Conservation (phyloP, 257 asterid genomes). For the Solanum lycopersicoides region DNA sequence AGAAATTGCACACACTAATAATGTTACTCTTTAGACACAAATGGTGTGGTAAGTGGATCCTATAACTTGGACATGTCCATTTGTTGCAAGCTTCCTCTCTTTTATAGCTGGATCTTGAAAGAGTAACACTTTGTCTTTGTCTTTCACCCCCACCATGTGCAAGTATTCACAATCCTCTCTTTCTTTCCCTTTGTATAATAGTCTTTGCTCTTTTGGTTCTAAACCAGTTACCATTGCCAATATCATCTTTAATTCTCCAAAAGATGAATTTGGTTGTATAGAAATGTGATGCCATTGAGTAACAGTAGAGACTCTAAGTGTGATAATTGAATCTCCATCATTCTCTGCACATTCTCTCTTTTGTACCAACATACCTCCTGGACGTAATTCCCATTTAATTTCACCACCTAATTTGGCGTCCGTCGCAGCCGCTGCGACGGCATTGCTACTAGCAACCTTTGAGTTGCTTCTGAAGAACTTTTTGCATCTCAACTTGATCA, state of each 20-base stretch:
- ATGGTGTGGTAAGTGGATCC: constrained; percentile 44
- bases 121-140: constrained; percentile 64
- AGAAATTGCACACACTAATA: neutral
- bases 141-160: constrained; percentile 82
- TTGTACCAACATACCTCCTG: constrained; percentile 89
- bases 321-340: constrained; percentile 28
- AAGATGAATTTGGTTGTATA: constrained; percentile 59
- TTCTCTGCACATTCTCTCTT: constrained; percentile 37
- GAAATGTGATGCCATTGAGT: constrained; percentile 46
- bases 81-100: constrained; percentile 22
- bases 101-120: constrained; percentile 74
- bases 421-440: neutral
- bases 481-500: constrained; percentile 65
- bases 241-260: constrained; percentile 61
- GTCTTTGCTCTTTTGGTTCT: constrained; percentile 62
- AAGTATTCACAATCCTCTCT: constrained; percentile 62
- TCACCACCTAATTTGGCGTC: constrained; percentile 11
- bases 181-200: constrained; percentile 74
- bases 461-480: constrained; percentile 52
- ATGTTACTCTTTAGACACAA: constrained; percentile 20
- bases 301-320: constrained; percentile 52
- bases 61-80: constrained; percentile 6
- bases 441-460: constrained; percentile 5
- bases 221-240: constrained; percentile 48
- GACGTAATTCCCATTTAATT: constrained; percentile 75